Base-by-base conservation (phyloP, 2,329 filamentous ascomycete genomes). In the Aspergillus sp. region DNA sequence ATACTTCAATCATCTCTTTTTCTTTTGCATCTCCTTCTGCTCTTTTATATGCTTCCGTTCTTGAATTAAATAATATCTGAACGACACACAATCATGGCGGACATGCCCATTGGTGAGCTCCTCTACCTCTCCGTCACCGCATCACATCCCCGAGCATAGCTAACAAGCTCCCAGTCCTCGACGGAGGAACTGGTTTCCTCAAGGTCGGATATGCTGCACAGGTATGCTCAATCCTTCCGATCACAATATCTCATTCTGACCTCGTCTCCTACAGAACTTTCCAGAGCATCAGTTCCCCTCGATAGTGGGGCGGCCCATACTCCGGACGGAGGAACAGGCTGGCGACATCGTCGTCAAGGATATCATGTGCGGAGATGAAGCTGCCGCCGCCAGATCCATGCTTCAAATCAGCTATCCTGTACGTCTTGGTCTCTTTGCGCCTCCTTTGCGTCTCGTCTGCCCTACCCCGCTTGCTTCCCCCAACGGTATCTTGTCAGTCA, bases 301-400 rank as follows among this genome's bases (percentile, higher is more conserved):
- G 59, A 97, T 98, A 72, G 90, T 98, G 70, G 93, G 93, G 68
- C 88, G 93, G 61, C 93, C 93, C 45, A 98, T 98, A 72, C 82
- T 98, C 65, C 89, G 93, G 74, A 90, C 90, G 53, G 93, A 98
- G 78, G 93, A 98, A 74, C 76, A 84, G 81, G 72, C 86, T 82
- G 74, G 78, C 53, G 81, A 84, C 62, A 79, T 85, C 55, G 76
- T 84, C 59, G 82, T 90, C 72, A 97, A 96, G 80, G 93, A 98
- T 75, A 96, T 98, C 68, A 98, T 98, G 93, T 97, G 91, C 74
- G 93, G 93, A 68, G 93, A 98, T 74, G 91, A 98, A 75, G 93
- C 93, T 44, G 90, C 93, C 13, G 90, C 90, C 46, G 91, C 93
- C 57, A 84, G 93, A 64, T 95, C 88, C 53, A 95, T 96, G 90